Percentiles rank a stretch among this genome's conserved stretches.
These are phyloP conservation scores for Amanita inopinata DNA, from an alignment of 768 basidiomycete species.

Conservation along the genomic window DNA sequence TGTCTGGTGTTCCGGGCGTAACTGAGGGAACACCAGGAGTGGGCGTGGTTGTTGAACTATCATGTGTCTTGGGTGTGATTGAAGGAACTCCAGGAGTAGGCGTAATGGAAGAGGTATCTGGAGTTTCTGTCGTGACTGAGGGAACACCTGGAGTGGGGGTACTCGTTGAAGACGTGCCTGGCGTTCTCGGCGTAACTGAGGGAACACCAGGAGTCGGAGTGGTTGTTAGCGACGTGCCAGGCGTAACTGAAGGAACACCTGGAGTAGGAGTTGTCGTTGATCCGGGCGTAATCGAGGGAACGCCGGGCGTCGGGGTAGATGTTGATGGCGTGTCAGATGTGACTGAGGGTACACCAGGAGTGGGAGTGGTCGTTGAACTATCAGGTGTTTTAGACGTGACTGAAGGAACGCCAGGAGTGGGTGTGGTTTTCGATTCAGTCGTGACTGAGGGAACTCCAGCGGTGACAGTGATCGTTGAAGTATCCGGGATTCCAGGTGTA, in stretches of 20 bases:
- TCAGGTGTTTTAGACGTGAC: background rate
- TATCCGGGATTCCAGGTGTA: no score
- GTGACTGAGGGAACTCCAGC: background rate
- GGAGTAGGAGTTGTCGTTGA: background rate
- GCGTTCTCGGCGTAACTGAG: background rate
- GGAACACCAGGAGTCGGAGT: background rate
- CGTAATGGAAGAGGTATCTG: background rate
- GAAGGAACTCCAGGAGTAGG: background rate
- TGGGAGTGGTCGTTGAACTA: background rate
- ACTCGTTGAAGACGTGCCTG: background rate
- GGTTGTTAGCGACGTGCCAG: background rate
- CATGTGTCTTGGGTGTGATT: background rate
- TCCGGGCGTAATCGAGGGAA: background rate
- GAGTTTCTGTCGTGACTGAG: background rate
- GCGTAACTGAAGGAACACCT: background rate
- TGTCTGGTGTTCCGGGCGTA: background rate
- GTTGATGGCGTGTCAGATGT: no score
- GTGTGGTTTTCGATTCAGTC: background rate
- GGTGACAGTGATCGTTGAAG: background rate
- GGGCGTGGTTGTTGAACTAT: background rate
- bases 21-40: background rate
- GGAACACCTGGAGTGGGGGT: background rate
- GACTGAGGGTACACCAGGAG: background rate
- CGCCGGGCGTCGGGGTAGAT: background rate
- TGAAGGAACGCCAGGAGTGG: background rate